phyloP scores from a whole-genome alignment of 768 basidiomycete species.

The Suillus occidentalis region DNA sequence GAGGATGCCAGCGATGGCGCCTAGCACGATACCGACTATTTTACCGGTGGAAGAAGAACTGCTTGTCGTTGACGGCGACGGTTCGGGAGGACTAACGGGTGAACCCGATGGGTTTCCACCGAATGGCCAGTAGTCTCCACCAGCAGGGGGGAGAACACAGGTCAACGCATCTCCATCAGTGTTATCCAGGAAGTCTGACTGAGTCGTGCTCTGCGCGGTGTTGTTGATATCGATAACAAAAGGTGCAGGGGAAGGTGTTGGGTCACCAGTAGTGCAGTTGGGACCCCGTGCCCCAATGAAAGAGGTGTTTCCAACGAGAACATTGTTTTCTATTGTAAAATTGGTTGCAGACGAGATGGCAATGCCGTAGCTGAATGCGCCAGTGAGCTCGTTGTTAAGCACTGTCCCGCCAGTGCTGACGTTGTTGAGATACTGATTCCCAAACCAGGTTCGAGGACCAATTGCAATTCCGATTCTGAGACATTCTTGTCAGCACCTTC shows the following conservation, averaged over 20 bases:
- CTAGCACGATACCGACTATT: conserved; percentile 51
- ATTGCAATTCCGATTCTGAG: conserved; percentile 77
- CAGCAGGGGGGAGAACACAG: conserved; percentile 65
- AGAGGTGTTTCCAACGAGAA: conserved; percentile 65
- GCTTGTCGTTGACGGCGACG: conserved; percentile 13
- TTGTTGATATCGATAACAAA: conserved; percentile 56
- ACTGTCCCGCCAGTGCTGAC: conserved; percentile 56
- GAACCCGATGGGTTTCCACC: conserved; percentile 48
- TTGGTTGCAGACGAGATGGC: conserved; percentile 62
- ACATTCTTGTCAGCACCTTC: conserved; percentile 10
- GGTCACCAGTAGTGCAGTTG: conserved; percentile 54
- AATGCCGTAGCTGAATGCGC: conserved; percentile 74
- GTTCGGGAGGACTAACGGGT: conserved; percentile 17
- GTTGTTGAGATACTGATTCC: conserved; percentile 52
- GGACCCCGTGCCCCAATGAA: conserved; percentile 71
- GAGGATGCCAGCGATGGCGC: conserved; percentile 47
- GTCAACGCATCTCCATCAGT: conserved; percentile 57
- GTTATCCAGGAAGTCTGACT: conserved; percentile 52
- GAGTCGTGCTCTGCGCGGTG: conserved; percentile 42
- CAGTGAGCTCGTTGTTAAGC: conserved; percentile 55
- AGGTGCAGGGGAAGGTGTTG: conserved; percentile 53
- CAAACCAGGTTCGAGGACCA: conserved; percentile 78
- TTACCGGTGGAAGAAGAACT: conserved; percentile 33
- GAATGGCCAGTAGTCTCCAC: conserved; percentile 74
- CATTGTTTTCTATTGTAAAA: conserved; percentile 67